Evolutionary conservation across 176 grass and related monocot species (phyloP), one percentile per base, ranked within the genome.

Genomic region (Phoenix roebelenii): DNA sequence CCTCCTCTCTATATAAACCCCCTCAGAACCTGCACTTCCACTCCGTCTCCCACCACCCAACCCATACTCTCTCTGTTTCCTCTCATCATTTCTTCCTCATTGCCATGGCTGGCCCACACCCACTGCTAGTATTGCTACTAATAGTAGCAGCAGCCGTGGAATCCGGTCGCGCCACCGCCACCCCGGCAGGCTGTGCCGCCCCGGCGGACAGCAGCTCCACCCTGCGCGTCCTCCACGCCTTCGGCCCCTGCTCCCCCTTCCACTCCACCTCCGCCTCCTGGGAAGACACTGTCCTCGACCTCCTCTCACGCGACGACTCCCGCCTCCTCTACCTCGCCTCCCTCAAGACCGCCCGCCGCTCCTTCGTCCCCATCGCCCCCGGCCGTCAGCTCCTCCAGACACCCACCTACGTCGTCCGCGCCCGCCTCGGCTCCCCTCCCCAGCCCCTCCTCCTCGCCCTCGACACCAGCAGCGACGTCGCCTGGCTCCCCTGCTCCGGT

Each of bases 391-490:
- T 76, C 57, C 39, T 82, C n/a, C 65, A 85, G 3, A 81, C 92
- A 1, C 84, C 92, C 2, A 90, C 92, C 32, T 90, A 96, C 72
- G 80, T 96, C 22, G 57, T 96, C 28, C 87, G 92, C 61, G 72
- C 86, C 15, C 75, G 72, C 5, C 68, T 96, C 4, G 92, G 92
- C n/a, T 80, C 83, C 15, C 92, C 92, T 3, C 64, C 66, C 24
- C 92, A 96, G 68, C 61, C 59, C 63, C 29, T 87, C 25, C 83
- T 85, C 17, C 87, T 96, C 1, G 75, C 86, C 22, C 75, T 96
- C 10, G 92, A 96, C 87, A 96, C 86, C 77, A 88, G 92, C 79
- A 81, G 86, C 26, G 92, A 96, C 63, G 83, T 78, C 60, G 82
- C 92, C 4, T 96, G 87, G 92, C 76, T 71, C 20, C 83, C 89